These are phyloP conservation scores for Excoecaria agallocha DNA, from an alignment of 345 rosid species.

Conservation along the genomic window DNA sequence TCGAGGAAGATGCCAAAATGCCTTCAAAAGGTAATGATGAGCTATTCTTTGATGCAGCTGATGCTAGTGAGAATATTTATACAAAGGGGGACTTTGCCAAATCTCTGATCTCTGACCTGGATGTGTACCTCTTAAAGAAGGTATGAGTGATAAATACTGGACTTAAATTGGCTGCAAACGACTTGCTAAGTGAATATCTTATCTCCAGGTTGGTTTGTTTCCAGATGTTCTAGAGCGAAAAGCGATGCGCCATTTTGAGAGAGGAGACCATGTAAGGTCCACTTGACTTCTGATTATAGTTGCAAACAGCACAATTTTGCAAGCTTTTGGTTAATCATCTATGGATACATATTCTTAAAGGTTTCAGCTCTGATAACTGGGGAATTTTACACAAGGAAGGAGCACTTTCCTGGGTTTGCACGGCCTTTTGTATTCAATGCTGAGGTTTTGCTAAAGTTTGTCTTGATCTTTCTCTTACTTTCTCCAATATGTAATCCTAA, in stretches of 20 bases:
- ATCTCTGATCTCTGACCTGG: conserved; percentile 26
- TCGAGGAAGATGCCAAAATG: conserved; percentile 25
- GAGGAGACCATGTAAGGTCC: conserved; percentile 28
- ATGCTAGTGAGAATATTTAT: conserved; percentile 20
- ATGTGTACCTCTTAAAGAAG: conserved; percentile 23
- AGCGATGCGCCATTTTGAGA: conserved; percentile 21
- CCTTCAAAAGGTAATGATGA: conserved; percentile 15
- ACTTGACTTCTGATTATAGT: conserved; percentile 7
- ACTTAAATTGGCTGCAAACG: conserved; percentile 2
- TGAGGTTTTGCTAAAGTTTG: conserved; percentile 28
- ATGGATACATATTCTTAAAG: conserved; percentile 8
- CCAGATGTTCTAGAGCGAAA: conserved; percentile 27
- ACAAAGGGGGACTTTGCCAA: conserved; percentile 24
- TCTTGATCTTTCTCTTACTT: not conserved
- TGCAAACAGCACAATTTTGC: conserved; percentile 7
- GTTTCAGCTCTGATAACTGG: conserved; percentile 30
- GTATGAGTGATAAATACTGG: conserved; percentile 5
- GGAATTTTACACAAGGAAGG: conserved; percentile 26
- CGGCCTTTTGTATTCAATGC: conserved; percentile 33
- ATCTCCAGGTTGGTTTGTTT: conserved; percentile 28
- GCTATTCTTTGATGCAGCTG: conserved; percentile 15
- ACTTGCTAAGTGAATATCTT: not conserved
- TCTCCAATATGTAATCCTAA: not conserved
- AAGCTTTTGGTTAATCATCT: conserved; percentile 22
- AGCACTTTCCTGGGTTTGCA: conserved; percentile 31